Evolutionary conservation across 129 eudicot species (phyloP), one percentile per base, ranked within the genome.

Genomic region (Silybum marianum): DNA sequence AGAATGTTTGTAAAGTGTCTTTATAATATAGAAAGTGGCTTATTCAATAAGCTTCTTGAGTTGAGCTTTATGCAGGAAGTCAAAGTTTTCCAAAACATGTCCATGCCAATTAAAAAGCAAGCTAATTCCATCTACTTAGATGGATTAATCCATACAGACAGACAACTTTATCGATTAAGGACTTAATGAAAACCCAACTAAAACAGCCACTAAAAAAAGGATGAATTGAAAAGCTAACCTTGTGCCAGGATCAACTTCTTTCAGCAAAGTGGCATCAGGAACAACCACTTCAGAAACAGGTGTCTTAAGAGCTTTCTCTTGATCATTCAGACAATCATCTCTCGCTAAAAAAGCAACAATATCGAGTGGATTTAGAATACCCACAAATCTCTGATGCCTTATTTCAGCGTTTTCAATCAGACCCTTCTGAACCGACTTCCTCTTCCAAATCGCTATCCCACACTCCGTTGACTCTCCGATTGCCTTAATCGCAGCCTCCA

Each of bases 241-340:
- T 66, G 99, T 95, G 22, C 88, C 99, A 71, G 99, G 99, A 95
- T 95, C 97, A 75, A 95, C 97, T 81, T 86, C 93, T 78, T 88
- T 95, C 48, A 95, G 86, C 80, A 89, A 83, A 51, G 93, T 78
- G 79, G 76, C 73, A 60, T 90, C 85, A 44, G 88, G 91, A 74
- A 88, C 87, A 32, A 95, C 78, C 12, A 95, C 90, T 42, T 95
- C 86, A 9, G 97, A 90, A 85, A 95, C 99, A 46, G 97, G 97
- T 39, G 99, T 91, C 32, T 83, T 92, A 81, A 92, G 32, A 22
- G 99, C 99, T 69, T 85, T 92, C 7, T 87, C 93, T 65, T 92
- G 97, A 89, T 95, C 97, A 12, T 84, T 86, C 94, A 95, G 83
- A 77, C 88, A 90, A 13, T 87, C 90, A 14, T 85, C 91, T 71